These are phyloP conservation scores for Fusarium caatingaense DNA, from an alignment of 2,329 filamentous ascomycete genomes.

Conservation along the genomic window DNA sequence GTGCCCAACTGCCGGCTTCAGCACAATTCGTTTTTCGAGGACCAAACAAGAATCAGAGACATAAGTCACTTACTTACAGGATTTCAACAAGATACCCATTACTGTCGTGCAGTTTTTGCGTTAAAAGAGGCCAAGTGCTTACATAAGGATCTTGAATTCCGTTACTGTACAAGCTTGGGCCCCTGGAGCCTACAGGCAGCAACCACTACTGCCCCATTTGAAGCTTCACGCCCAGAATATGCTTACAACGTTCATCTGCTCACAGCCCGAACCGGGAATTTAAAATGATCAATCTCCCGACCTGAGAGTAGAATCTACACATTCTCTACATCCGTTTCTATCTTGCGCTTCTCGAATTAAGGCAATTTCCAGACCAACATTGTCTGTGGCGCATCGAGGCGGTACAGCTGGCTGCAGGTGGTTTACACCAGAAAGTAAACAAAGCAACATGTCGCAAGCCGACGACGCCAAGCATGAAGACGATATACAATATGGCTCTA, in stretches of 20 bases:
- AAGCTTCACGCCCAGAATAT: slow-evolving; percentile 10
- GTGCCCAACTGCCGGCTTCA: neutral
- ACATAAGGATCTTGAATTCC: slow-evolving; percentile 4
- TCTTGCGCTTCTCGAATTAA: neutral
- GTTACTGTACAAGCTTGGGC: slow-evolving; percentile 17
- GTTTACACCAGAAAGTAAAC: slow-evolving; percentile 21
- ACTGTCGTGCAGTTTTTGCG: neutral
- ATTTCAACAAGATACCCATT: neutral
- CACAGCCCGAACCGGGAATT: neutral
- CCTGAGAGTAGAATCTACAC: neutral
- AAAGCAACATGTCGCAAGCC: slow-evolving; percentile 21
- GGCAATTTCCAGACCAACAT: neutral
- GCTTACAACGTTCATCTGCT: slow-evolving; percentile 12
- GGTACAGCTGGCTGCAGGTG: neutral
- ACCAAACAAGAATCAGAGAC: neutral
- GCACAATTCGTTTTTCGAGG: neutral
- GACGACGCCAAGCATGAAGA: slow-evolving; percentile 62
- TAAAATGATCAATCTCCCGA: neutral
- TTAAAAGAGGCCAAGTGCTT: neutral
- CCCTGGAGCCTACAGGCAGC: slow-evolving; percentile 34
- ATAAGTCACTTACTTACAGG: neutral
- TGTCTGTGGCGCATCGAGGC: neutral
- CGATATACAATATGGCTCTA: slow-evolving; percentile 60
- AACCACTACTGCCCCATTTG: slow-evolving; percentile 20
- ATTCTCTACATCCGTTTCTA: neutral